Base-by-base conservation (phyloP, 306 rosid species). In the Canavalia ensiformis region DNA sequence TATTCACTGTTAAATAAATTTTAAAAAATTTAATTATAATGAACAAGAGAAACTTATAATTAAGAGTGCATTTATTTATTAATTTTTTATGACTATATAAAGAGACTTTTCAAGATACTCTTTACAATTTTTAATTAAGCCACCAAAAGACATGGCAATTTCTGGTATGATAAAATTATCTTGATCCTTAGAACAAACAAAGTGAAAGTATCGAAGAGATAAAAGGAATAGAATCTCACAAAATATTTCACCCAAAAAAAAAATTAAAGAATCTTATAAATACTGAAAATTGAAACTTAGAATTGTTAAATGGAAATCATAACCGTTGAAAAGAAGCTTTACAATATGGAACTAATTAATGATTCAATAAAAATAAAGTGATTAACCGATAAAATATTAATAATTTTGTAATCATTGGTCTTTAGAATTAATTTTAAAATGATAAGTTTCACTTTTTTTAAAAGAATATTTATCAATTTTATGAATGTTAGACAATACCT, bases 161-260 rank as follows among this genome's bases (percentile, higher is more conserved):
- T 12, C 9, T 30, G 57, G 54, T 8, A 45, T 46, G 80, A 75
- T 59, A 75, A 58, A 2, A 59, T 18, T 4, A 59, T 8, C 25
- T 31, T 60, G 46, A 60, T 62, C 70, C 35, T 13, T 18, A 34
- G 31, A 42, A 75, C 33, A 11, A 30, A 59, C 59, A 33, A 5
- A 47, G 47, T 46, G 47, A 60, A 34, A 29, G 51, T n/a, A 45
- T 59, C 47, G 13, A 45, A 74, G 55, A 18, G 77, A 56, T 29
- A 56, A 55, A n/a, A 58, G 34, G 56, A 59, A 59, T 59, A 31
- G 33, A 45, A 45, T 75, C 47, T 45, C 46, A 41, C 56, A 2
- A 74, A 42, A 30, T n/a, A 58, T 35, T 42, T 42, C 8, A 66
- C 25, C 25, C 25, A 18, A 18, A 1, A 12, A 41, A 39, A 65